These are phyloP conservation scores for Colletotrichum echinochloae DNA, from an alignment of 2,329 filamentous ascomycete genomes.

Conservation along the genomic window DNA sequence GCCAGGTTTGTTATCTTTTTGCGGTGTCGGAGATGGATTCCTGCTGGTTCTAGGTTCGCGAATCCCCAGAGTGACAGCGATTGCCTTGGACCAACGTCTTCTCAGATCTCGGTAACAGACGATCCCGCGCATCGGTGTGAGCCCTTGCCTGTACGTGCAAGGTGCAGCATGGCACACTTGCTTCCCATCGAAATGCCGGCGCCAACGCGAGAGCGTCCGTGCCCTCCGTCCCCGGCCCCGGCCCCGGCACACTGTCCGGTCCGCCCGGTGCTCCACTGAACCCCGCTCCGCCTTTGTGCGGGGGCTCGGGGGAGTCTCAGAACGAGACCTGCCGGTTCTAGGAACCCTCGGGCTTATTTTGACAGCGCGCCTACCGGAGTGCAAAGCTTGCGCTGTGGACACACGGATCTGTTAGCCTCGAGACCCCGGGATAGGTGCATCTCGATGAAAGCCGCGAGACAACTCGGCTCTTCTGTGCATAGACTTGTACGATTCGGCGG, in stretches of 20 bases:
- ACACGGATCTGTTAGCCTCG: no score
- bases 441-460: neutral
- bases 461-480: neutral
- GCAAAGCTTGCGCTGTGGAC: neutral
- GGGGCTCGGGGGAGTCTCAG: constrained; percentile 14
- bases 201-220: neutral
- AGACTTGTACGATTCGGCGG: neutral
- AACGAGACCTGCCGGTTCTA: constrained; percentile 9
- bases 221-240: no score
- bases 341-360: constrained; percentile 17
- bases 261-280: constrained; percentile 4
- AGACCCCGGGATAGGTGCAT: neutral
- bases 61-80: neutral
- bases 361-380: neutral
- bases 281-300: constrained; percentile 10
- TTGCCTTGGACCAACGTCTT: neutral
- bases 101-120: neutral
- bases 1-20: neutral
- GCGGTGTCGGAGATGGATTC: constrained; percentile 1
- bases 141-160: neutral
- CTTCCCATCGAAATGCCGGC: neutral
- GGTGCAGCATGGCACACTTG: neutral
- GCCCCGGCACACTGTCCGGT: constrained; percentile 11
- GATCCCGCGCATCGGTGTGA: neutral
- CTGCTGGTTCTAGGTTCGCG: neutral